These are phyloP conservation scores for Solanum lignicaule DNA, from an alignment of 257 asterid species.

Conservation along the genomic window DNA sequence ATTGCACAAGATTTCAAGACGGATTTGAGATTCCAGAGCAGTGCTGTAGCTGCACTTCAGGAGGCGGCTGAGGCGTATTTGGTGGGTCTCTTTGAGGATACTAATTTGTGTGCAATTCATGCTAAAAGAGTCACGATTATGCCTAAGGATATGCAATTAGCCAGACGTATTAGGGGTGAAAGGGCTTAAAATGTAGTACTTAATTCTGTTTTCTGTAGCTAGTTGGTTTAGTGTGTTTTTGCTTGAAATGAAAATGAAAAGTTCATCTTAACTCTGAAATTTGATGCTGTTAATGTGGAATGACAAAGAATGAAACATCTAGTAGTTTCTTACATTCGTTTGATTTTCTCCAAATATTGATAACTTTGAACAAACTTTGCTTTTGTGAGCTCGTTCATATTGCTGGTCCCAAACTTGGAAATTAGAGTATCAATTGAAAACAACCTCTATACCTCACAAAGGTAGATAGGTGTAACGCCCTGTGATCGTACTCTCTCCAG, in stretches of 20 bases:
- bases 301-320: no score
- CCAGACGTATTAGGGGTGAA: not conserved
- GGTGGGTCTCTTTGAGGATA: not conserved
- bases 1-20: not conserved
- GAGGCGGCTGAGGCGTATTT: not conserved
- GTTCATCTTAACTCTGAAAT: no score
- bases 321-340: no score
- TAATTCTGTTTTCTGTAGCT: not conserved
- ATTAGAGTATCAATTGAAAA: no score
- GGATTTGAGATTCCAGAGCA: not conserved
- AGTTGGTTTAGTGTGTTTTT: not conserved
- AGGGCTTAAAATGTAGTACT: not conserved
- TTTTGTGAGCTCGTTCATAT: no score
- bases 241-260: not conserved
- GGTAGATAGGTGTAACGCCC: no score
- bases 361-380: no score
- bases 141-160: not conserved
- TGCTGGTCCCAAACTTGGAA: no score
- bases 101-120: not conserved
- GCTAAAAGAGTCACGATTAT: not conserved
- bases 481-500: fast-evolving
- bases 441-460: no score
- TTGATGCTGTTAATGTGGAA: no score
- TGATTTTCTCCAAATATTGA: no score
- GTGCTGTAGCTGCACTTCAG: not conserved